Evolutionary conservation across 2,329 filamentous ascomycete species (phyloP).

Genomic region (Aspergillus japonicus): DNA sequence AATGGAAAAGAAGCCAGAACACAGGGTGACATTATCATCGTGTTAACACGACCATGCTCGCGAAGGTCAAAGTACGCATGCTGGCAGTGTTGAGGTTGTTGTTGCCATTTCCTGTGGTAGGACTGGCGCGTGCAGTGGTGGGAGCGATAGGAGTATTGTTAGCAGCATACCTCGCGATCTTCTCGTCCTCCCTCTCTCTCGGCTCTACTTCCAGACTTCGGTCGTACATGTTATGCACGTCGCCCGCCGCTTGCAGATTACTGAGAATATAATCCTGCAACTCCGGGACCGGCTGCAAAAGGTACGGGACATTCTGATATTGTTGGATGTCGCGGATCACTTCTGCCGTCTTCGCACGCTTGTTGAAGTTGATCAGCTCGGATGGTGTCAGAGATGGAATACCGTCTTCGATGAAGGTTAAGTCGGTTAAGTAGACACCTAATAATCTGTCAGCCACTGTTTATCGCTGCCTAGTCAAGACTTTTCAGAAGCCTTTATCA

Average conservation of each 20-base stretch:
- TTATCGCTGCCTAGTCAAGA: background rate
- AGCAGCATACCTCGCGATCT: conserved; percentile 85
- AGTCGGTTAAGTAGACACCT: conserved; percentile 95
- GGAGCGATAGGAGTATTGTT: background rate
- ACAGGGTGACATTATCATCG: conserved; percentile 25
- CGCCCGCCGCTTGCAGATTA: conserved; percentile 92
- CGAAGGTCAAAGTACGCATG: conserved; percentile 33
- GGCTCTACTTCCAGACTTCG: conserved; percentile 92
- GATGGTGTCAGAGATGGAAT: conserved; percentile 96
- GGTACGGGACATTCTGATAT: conserved; percentile 97
- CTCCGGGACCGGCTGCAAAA: conserved; percentile 82
- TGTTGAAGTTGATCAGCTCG: conserved; percentile 96
- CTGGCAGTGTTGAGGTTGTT: conserved; percentile 22
- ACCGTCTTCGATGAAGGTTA: conserved; percentile 98
- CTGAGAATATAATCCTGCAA: conserved; percentile 94
- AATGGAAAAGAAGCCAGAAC: conserved; percentile 14
- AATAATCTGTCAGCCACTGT: conserved; percentile 10
- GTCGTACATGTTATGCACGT: conserved; percentile 99
- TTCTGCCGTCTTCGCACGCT: conserved; percentile 95
- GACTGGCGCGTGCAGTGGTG: background rate
- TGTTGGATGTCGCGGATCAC: conserved; percentile 98
- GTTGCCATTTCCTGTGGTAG: background rate
- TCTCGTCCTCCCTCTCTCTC: conserved; percentile 95
- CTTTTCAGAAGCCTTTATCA: background rate
- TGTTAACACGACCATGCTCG: conserved; percentile 33